A percentile compares a stretch with the other conserved stretches of the same genome.
phyloP scores from a whole-genome alignment of 768 basidiomycete species.

The Myochromella boudieri region DNA sequence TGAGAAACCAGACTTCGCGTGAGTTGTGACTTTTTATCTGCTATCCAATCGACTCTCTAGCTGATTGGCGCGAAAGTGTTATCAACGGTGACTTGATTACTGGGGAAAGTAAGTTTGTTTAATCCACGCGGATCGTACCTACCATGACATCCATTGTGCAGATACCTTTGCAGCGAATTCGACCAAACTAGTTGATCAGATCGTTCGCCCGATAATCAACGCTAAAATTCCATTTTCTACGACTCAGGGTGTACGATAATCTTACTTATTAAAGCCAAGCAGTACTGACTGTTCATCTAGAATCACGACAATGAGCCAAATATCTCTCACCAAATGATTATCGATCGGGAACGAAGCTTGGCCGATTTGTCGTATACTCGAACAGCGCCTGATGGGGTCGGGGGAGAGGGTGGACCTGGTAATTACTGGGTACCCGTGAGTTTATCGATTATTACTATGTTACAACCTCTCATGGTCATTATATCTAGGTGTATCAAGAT shows the following conservation, averaged over 20 bases:
- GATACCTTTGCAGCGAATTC: conserved; percentile 70
- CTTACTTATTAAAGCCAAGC: background rate
- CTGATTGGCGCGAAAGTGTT: conserved; percentile 49
- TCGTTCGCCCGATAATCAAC: conserved; percentile 61
- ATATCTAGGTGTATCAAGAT: conserved; percentile 38
- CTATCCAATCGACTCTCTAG: conserved; percentile 1
- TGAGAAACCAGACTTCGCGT: conserved; percentile 74
- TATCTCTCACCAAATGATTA: conserved; percentile 69
- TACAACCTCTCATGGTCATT: background rate
- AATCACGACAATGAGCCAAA: conserved; percentile 76
- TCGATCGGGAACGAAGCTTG: conserved; percentile 55
- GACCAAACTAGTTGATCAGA: conserved; percentile 62
- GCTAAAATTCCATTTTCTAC: conserved; percentile 64
- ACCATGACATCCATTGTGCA: conserved; percentile 25
- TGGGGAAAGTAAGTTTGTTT: conserved; percentile 55
- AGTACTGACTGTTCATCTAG: conserved; percentile 35
- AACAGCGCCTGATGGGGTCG: conserved; percentile 54
- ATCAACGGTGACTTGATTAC: conserved; percentile 76
- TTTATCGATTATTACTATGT: no score
- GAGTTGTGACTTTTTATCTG: conserved; percentile 21
- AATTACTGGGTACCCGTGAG: conserved; percentile 79
- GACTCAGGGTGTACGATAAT: conserved; percentile 56
- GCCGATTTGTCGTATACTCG: conserved; percentile 67
- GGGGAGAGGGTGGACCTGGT: conserved; percentile 61
- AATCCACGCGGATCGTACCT: background rate